Percentiles rank a stretch among this genome's conserved stretches.
These are phyloP conservation scores for Pseudogymnoascus sp. DNA, from an alignment of 2,329 filamentous ascomycete genomes.

Conservation along the genomic window DNA sequence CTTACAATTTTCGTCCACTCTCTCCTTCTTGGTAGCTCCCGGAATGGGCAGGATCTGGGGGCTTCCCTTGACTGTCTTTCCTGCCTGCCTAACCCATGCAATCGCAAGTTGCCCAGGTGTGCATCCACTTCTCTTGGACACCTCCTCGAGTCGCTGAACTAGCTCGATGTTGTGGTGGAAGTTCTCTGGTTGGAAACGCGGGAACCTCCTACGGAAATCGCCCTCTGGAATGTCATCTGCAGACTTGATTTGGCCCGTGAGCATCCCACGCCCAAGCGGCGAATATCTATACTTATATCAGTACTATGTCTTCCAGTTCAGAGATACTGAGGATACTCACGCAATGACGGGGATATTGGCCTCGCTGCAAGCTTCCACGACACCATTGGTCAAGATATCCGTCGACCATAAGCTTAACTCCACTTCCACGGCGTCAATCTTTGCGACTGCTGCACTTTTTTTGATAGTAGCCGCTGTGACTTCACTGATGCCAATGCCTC, in stretches of 20 bases:
- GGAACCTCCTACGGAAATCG: constrained; percentile 50
- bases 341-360: constrained; percentile 62
- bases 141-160: constrained; percentile 46
- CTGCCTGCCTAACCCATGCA: constrained; percentile 51
- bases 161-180: constrained; percentile 60
- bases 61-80: constrained; percentile 28
- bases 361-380: constrained; percentile 47
- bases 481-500: constrained; percentile 38
- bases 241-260: constrained; percentile 46
- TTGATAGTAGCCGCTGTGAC: constrained; percentile 36
- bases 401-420: constrained; percentile 37
- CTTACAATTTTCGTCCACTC: constrained; percentile 55
- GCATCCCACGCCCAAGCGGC: constrained; percentile 57
- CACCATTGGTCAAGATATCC: constrained; percentile 33
- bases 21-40: constrained; percentile 49
- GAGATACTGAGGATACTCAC: constrained; percentile 19
- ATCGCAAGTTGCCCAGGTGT: constrained; percentile 60
- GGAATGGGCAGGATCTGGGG: constrained; percentile 56
- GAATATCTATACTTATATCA: constrained; percentile 44
- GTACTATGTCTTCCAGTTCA: constrained; percentile 4
- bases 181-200: constrained; percentile 55
- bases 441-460: constrained; percentile 31
- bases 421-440: constrained; percentile 40
- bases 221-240: constrained; percentile 48
- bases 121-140: constrained; percentile 54